phyloP scores from a whole-genome alignment of 495 filamentous ascomycete species.

The Hypomontagnella monticulosa region DNA sequence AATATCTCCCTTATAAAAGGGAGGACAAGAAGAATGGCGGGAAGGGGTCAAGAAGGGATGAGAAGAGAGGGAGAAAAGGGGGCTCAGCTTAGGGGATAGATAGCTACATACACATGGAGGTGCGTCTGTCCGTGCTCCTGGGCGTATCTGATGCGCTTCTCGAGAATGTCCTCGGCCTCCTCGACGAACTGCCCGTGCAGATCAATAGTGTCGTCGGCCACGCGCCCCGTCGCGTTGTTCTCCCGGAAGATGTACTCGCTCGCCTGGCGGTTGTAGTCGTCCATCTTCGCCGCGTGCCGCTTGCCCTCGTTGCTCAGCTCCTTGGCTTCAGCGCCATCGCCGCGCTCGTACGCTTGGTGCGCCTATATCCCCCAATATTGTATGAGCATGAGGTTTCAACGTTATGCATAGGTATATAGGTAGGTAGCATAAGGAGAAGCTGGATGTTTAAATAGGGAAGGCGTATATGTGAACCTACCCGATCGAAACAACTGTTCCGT shows the following conservation, averaged over 20 bases:
- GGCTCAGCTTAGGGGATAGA: conserved; percentile 30
- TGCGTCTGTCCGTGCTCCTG: conserved; percentile 75
- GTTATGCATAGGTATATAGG: conserved; percentile 3
- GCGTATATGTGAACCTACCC: conserved; percentile 53
- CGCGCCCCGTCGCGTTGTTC: conserved; percentile 80
- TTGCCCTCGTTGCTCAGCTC: conserved; percentile 86
- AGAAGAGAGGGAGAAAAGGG: not conserved
- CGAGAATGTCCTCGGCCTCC: conserved; percentile 90
- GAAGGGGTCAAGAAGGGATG: not conserved
- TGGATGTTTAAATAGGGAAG: not conserved
- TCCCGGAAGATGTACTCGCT: conserved; percentile 93
- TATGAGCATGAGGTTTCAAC: not conserved
- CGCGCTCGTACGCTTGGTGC: conserved; percentile 79
- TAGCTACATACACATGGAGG: conserved; percentile 70
- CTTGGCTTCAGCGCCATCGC: conserved; percentile 83
- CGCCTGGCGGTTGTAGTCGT: conserved; percentile 85
- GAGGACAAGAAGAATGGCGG: not conserved
- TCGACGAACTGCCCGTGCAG: conserved; percentile 93
- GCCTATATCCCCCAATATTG: conserved; percentile 66
- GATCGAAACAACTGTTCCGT: conserved; percentile 76
- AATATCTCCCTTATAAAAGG: not conserved
- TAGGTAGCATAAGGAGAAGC: not conserved
- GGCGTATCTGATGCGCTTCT: conserved; percentile 80
- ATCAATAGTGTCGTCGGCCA: conserved; percentile 86
- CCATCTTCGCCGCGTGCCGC: conserved; percentile 77